Conservation (phyloP, 2,329 filamentous ascomycete species). For the Aspergillus aculeatus region DNA sequence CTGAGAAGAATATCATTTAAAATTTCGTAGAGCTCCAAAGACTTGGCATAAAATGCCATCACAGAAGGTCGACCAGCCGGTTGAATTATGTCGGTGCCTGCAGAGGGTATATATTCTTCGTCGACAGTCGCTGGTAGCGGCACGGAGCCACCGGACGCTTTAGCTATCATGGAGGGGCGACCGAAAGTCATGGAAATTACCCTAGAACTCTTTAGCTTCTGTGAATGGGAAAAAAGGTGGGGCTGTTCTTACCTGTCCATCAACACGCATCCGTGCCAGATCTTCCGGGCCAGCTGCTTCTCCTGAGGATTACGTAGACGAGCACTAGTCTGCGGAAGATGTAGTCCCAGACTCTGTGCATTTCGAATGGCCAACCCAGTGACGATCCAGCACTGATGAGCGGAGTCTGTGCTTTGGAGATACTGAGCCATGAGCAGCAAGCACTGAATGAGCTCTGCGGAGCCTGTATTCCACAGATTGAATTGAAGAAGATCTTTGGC, state of each 20-base stretch:
- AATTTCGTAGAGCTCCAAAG: slow-evolving; percentile 37
- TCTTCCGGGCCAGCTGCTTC: slow-evolving; percentile 30
- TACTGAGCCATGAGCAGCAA: slow-evolving; percentile 51
- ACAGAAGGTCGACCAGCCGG: slow-evolving; percentile 26
- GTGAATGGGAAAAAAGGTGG: background rate
- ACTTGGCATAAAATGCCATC: slow-evolving; percentile 34
- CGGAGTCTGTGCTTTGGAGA: slow-evolving; percentile 49
- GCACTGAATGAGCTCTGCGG: slow-evolving; percentile 48
- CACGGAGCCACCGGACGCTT: slow-evolving; percentile 25
- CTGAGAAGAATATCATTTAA: slow-evolving; percentile 35
- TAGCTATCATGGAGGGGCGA: slow-evolving; percentile 38
- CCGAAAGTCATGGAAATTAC: slow-evolving; percentile 41
- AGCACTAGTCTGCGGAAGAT: slow-evolving; percentile 42
- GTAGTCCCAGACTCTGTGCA: slow-evolving; percentile 49
- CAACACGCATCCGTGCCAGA: slow-evolving; percentile 40
- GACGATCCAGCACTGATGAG: slow-evolving; percentile 53
- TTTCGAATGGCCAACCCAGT: slow-evolving; percentile 49
- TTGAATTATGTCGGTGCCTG: slow-evolving; percentile 19
- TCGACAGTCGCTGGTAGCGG: slow-evolving; percentile 32
- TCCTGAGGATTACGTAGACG: slow-evolving; percentile 26
- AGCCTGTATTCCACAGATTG: slow-evolving; percentile 45
- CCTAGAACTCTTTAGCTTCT: slow-evolving; percentile 13
- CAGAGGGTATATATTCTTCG: slow-evolving; percentile 30
- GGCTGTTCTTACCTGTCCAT: slow-evolving; percentile 33
- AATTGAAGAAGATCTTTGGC: slow-evolving; percentile 46